Percentiles rank a stretch among this genome's conserved stretches.
These are phyloP conservation scores for Peniophora sp. DNA, from an alignment of 1,284 basidiomycete genomes.

Conservation along the genomic window DNA sequence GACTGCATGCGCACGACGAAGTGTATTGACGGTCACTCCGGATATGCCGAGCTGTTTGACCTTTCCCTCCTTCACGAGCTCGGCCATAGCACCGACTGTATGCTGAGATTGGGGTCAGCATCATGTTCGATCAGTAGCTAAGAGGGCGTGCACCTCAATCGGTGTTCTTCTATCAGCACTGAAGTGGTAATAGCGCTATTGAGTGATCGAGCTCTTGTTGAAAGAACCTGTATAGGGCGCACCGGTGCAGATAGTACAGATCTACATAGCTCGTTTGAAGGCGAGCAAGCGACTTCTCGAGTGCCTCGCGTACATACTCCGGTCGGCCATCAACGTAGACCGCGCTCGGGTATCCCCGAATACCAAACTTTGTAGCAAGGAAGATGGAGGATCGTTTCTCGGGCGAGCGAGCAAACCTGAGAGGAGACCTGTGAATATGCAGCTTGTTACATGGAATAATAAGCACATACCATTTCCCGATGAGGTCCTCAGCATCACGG, in stretches of 20 bases:
- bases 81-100: constrained; percentile 42
- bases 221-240: constrained; percentile 3
- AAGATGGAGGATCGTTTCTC: constrained; percentile 23
- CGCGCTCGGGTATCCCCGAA: constrained; percentile 11
- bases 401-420: constrained; percentile 25
- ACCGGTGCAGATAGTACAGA: constrained; percentile 37
- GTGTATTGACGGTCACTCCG: constrained; percentile 48
- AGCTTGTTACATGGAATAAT: constrained; percentile 15
- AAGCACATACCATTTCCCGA: constrained; percentile 33
- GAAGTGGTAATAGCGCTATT: constrained; percentile 9
- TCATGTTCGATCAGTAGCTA: constrained; percentile 4
- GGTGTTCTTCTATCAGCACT: constrained; percentile 35
- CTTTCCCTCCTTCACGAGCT: constrained; percentile 56
- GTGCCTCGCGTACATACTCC: constrained; percentile 25
- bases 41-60: constrained; percentile 56
- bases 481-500: constrained; percentile 33
- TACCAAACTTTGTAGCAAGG: constrained; percentile 46
- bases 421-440: constrained; percentile 5
- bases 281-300: constrained; percentile 28
- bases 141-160: constrained; percentile 29
- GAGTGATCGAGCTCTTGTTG: background rate
- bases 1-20: constrained; percentile 56
- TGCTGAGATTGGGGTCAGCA: constrained; percentile 12
- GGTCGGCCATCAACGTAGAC: constrained; percentile 21
- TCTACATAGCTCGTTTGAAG: constrained; percentile 39